Evolutionary conservation across 2,329 filamentous ascomycete species (phyloP).

Genomic region (Pseudogymnoascus sp.): DNA sequence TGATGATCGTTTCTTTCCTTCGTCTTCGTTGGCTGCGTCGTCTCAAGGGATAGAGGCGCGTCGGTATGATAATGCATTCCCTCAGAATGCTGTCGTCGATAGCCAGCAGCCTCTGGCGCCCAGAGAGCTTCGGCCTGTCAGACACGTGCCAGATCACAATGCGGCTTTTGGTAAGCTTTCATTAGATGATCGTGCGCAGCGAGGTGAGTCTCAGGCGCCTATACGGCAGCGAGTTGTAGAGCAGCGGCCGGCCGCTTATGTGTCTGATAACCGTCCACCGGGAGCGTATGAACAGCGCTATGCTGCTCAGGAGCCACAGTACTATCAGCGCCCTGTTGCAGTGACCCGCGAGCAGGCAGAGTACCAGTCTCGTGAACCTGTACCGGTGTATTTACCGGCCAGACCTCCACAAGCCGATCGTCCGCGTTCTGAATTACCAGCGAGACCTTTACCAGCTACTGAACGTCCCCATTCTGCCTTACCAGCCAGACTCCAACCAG

Average conservation of each 20-base stretch:
- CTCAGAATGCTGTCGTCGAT: background rate
- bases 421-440: background rate
- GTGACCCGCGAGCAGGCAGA: background rate
- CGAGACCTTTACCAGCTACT: background rate
- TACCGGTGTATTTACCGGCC: background rate
- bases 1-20: background rate
- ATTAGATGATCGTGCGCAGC: background rate
- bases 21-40: background rate
- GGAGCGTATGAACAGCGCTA: background rate
- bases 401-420: background rate
- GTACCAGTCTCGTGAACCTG: background rate
- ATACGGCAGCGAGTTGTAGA: background rate
- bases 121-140: background rate
- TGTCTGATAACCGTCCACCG: background rate
- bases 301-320: background rate
- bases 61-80: background rate
- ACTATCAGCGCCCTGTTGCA: background rate
- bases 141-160: background rate
- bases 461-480: background rate
- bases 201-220: background rate
- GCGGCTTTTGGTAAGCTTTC: background rate
- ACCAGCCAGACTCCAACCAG: background rate
- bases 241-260: background rate
- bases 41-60: background rate
- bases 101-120: background rate